These are phyloP conservation scores for Xylaria sp. DNA, from an alignment of 2,329 filamentous ascomycete genomes.

Conservation along the genomic window DNA sequence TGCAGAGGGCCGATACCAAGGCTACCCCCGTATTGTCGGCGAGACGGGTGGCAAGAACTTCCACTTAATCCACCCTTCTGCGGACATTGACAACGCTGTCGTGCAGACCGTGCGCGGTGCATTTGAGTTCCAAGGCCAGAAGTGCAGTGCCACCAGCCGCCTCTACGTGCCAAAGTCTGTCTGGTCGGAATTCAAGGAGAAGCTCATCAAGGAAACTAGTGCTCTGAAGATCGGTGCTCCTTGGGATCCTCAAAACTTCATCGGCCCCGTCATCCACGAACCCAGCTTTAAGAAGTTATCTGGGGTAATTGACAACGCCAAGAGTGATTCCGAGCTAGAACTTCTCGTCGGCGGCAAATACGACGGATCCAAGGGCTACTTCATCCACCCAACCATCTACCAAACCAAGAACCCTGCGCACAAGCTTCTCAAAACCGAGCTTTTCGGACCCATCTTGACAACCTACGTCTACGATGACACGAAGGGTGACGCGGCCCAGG, in stretches of 20 bases:
- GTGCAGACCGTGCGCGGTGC: slow-evolving; percentile 86
- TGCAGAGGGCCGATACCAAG: slow-evolving; percentile 81
- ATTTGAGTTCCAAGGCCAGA: slow-evolving; percentile 92
- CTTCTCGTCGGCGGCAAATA: slow-evolving; percentile 81
- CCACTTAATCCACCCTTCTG: slow-evolving; percentile 81
- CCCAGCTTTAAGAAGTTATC: slow-evolving; percentile 84
- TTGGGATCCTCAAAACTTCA: slow-evolving; percentile 78
- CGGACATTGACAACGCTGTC: slow-evolving; percentile 81
- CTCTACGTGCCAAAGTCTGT: slow-evolving; percentile 80
- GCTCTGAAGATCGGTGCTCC: slow-evolving; percentile 78
- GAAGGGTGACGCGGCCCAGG: slow-evolving; percentile 58
- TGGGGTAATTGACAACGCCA: slow-evolving; percentile 81
- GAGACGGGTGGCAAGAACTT: slow-evolving; percentile 97
- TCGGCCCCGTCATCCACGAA: slow-evolving; percentile 87
- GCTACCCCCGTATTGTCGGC: slow-evolving; percentile 89
- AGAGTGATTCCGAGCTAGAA: slow-evolving; percentile 77
- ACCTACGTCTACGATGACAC: slow-evolving; percentile 82
- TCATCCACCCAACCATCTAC: slow-evolving; percentile 86
- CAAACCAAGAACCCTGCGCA: slow-evolving; percentile 78
- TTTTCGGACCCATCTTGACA: slow-evolving; percentile 67
- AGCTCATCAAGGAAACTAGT: slow-evolving; percentile 74
- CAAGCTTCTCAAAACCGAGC: slow-evolving; percentile 78
- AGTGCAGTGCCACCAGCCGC: slow-evolving; percentile 87
- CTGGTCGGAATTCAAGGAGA: slow-evolving; percentile 77
- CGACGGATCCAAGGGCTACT: slow-evolving; percentile 83